phyloP scores from a whole-genome alignment of 768 basidiomycete genomes.

The Hydnomerulius pinastri region DNA sequence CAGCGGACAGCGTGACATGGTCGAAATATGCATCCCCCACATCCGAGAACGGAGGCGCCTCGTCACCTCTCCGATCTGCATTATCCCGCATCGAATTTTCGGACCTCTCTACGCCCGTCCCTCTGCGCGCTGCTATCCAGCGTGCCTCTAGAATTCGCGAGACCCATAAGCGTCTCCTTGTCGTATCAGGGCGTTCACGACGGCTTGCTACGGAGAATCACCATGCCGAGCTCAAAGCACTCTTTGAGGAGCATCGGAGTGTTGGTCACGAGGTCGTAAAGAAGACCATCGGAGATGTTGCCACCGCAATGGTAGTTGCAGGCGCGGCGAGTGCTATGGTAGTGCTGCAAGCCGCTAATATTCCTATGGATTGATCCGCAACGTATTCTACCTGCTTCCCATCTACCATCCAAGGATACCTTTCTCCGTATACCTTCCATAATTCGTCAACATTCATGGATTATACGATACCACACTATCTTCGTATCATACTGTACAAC shows the following conservation, averaged over 20 bases:
- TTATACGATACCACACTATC: not conserved
- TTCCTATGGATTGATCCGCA: conserved; percentile 1
- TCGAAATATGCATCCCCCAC: conserved; percentile 49
- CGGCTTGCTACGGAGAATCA: conserved; percentile 76
- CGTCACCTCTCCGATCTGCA: conserved; percentile 29
- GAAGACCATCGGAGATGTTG: conserved; percentile 87
- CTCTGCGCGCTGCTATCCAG: conserved; percentile 56
- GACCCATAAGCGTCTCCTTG: conserved; percentile 46
- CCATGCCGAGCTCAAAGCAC: conserved; percentile 61
- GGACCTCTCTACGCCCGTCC: conserved; percentile 53
- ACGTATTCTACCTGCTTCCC: no score
- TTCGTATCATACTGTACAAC: not conserved
- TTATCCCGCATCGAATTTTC: conserved; percentile 65
- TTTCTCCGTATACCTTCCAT: conserved; percentile 2
- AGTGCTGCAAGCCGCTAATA: conserved; percentile 65
- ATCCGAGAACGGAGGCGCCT: conserved; percentile 9
- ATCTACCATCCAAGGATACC: no score
- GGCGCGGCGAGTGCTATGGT: conserved; percentile 57
- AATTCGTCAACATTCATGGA: no score
- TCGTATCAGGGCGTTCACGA: conserved; percentile 75
- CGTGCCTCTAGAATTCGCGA: conserved; percentile 39
- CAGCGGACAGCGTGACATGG: conserved; percentile 83
- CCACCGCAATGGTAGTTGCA: conserved; percentile 72
- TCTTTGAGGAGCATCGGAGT: conserved; percentile 48
- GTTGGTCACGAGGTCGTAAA: conserved; percentile 42